Evolutionary conservation across 805 yeast species (phyloP).

Genomic region (Candida ortonii): DNA sequence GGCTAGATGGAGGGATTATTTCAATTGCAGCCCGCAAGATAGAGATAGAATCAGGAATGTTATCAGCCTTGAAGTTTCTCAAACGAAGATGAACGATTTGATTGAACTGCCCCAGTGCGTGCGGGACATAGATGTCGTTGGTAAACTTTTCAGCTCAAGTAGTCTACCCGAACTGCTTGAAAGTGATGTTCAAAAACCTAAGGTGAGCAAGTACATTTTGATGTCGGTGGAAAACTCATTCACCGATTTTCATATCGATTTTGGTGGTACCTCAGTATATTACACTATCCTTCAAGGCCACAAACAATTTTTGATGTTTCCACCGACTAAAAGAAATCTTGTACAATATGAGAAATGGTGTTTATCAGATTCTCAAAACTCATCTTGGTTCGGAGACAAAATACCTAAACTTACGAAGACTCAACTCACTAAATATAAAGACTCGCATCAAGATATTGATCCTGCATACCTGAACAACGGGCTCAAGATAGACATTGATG

Average conservation of each 20-base stretch:
- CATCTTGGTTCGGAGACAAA: conserved; percentile 62
- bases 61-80: conserved; percentile 74
- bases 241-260: conserved; percentile 90
- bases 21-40: conserved; percentile 38
- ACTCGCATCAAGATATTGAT: conserved; percentile 10
- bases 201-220: conserved; percentile 72
- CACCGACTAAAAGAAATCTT: conserved; percentile 68
- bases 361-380: conserved; percentile 55
- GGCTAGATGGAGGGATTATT: conserved; percentile 73
- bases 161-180: conserved; percentile 14
- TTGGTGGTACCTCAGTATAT: conserved; percentile 90
- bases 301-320: conserved; percentile 73
- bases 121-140: conserved; percentile 62
- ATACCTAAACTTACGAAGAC: conserved; percentile 21
- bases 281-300: conserved; percentile 76
- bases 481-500: conserved; percentile 30
- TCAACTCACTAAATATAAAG: conserved; percentile 1
- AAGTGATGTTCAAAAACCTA: conserved; percentile 38
- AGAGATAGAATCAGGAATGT: conserved; percentile 76
- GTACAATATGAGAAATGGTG: conserved; percentile 72
- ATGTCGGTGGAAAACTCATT: conserved; percentile 81
- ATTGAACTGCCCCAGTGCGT: conserved; percentile 69
- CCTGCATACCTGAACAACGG: conserved; percentile 36
- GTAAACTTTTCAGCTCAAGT: conserved; percentile 53
- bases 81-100: conserved; percentile 43